Conservation (phyloP, 1,284 basidiomycete genomes). For the Ganoderma meredithae region DNA sequence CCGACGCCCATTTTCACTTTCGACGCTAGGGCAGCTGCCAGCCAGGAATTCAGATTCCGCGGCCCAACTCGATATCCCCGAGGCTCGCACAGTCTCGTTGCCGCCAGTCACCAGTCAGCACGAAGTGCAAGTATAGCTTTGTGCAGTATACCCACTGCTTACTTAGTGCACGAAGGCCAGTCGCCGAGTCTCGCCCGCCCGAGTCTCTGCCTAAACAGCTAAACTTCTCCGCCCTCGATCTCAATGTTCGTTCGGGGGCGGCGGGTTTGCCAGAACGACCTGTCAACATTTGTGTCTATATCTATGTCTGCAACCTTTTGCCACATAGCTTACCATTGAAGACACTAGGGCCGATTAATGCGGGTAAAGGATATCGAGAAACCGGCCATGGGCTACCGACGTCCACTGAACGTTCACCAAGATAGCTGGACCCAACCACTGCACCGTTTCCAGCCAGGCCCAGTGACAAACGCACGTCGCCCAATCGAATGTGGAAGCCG, state of each 20-base stretch:
- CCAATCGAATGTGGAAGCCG: not conserved
- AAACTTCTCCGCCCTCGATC: not conserved
- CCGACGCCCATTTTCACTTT: not conserved
- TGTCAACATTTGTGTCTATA: not conserved
- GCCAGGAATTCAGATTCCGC: not conserved
- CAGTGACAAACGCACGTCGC: too few species aligned
- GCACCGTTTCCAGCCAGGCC: too few species aligned
- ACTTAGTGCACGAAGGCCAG: not conserved
- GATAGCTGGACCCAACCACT: too few species aligned
- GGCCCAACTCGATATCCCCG: not conserved
- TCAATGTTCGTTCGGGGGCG: not conserved
- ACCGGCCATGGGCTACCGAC: not conserved
- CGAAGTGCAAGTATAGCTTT: not conserved
- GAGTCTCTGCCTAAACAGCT: not conserved
- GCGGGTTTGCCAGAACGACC: too few species aligned
- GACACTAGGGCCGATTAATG: too few species aligned
- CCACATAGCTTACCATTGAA: too few species aligned
- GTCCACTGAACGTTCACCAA: too few species aligned
- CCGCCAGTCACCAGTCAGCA: not conserved
- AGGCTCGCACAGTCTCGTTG: not conserved
- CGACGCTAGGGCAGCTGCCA: not conserved
- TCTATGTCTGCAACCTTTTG: too few species aligned
- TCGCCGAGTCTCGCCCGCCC: not conserved
- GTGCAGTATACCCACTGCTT: not conserved
- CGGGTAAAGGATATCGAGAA: not conserved